phyloP scores from a whole-genome alignment of 345 rosid species.

The Cardamine chenopodiifolia region DNA sequence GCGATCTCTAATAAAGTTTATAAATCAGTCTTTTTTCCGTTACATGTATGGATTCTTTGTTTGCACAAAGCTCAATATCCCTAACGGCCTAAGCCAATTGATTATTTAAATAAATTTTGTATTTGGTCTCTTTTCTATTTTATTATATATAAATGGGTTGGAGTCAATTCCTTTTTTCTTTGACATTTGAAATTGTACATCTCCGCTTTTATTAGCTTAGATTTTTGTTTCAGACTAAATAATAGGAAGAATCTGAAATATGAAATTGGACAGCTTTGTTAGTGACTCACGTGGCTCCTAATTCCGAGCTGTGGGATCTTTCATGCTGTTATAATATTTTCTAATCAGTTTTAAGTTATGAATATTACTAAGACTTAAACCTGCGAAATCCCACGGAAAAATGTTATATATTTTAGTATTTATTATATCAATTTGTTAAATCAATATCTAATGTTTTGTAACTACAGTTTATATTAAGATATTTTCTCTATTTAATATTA shows the following conservation, averaged over 20 bases:
- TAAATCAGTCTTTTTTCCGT: not conserved
- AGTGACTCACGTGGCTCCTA: constrained; percentile 89
- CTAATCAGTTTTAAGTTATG: not conserved
- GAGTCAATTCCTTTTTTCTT: not conserved
- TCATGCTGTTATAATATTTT: not conserved
- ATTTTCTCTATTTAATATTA: no score
- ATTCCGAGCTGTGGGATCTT: constrained; percentile 50
- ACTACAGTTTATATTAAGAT: not conserved
- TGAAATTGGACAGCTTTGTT: constrained; percentile 50
- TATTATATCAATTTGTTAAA: not conserved
- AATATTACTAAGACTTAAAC: not conserved
- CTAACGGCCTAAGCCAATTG: not conserved
- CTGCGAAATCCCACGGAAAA: not conserved
- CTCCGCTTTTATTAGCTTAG: not conserved
- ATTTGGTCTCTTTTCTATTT: not conserved
- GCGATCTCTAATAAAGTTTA: constrained; percentile 22
- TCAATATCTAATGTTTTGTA: not conserved
- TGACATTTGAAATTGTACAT: not conserved
- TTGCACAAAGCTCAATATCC: not conserved
- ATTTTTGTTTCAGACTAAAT: not conserved
- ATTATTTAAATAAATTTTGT: not conserved
- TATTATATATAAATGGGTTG: constrained; percentile 33
- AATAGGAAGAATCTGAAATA: not conserved
- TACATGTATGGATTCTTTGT: no score
- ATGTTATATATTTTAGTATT: no score